phyloP scores from a whole-genome alignment of 257 asterid genomes.

The Ilex aquifolium region DNA sequence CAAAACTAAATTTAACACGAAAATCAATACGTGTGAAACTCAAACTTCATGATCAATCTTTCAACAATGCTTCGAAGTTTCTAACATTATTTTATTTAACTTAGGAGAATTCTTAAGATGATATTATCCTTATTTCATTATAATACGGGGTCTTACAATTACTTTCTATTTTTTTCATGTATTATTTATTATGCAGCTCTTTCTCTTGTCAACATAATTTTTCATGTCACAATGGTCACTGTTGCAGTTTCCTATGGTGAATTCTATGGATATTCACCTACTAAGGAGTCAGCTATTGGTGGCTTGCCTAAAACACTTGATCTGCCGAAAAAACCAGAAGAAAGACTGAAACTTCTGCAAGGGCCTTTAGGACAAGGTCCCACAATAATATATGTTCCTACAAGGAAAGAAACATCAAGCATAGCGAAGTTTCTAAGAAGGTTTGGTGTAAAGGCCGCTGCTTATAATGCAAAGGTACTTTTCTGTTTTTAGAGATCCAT shows the following conservation, averaged over 20 bases:
- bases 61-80: too few relatives aligned
- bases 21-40: too few relatives aligned
- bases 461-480: conserved; percentile 74
- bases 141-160: too few relatives aligned
- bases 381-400: conserved; percentile 66
- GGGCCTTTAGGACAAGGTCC: conserved; percentile 46
- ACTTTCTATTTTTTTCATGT: neutral
- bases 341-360: conserved; percentile 24
- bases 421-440: conserved; percentile 54
- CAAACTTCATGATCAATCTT: too few relatives aligned
- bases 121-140: too few relatives aligned
- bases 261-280: conserved; percentile 38
- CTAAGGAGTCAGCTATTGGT: conserved; percentile 14
- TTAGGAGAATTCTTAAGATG: too few relatives aligned
- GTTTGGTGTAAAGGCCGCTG: conserved; percentile 69
- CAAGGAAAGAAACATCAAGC: conserved; percentile 65
- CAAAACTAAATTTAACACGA: too few relatives aligned
- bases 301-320: conserved; percentile 18
- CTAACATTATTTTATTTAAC: too few relatives aligned
- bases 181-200: neutral
- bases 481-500: conserved; percentile 12
- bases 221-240: conserved; percentile 7
- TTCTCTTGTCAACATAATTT: neutral
- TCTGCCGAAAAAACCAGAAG: conserved; percentile 29
- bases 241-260: conserved; percentile 70